A percentile compares a stretch with the other conserved stretches of the same genome.
Conservation (phyloP, 306 rosid species). For the Vigna hirtella region DNA sequence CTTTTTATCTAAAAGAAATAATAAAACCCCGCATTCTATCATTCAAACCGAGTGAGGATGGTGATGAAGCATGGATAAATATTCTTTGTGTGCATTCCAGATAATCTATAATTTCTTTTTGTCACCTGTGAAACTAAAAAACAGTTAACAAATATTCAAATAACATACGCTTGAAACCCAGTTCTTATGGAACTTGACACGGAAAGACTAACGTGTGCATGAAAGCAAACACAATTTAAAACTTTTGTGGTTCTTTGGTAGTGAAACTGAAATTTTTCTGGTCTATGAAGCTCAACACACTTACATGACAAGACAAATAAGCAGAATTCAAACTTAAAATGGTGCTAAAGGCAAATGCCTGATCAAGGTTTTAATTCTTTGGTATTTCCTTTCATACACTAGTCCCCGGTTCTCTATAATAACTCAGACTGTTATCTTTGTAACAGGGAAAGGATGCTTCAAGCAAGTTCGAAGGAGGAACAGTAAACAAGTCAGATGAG, state of each 20-base stretch:
- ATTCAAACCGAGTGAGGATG: not conserved
- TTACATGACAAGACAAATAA: constrained; percentile 15
- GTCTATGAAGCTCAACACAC: constrained; percentile 8
- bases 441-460: constrained; percentile 49
- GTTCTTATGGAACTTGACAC: no score
- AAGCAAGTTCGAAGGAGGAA: constrained; percentile 48
- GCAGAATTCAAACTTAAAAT: constrained; percentile 15
- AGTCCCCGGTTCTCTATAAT: constrained; percentile 16
- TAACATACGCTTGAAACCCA: constrained; percentile 6
- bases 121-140: not conserved
- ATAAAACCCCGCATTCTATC: not conserved
- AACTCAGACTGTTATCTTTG: constrained; percentile 31
- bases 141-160: constrained; percentile 10
- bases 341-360: constrained; percentile 31
- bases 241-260: not conserved
- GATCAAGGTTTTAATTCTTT: constrained; percentile 3
- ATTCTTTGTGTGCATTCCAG: not conserved
- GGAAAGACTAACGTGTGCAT: not conserved
- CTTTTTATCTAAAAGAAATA: constrained; percentile 3
- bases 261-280: not conserved
- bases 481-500: constrained; percentile 36
- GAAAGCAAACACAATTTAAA: not conserved
- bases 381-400: constrained; percentile 8
- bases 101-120: not conserved
- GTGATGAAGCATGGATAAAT: not conserved